Conservation (phyloP, 306 rosid species). For the Casuarina equisetifolia region DNA sequence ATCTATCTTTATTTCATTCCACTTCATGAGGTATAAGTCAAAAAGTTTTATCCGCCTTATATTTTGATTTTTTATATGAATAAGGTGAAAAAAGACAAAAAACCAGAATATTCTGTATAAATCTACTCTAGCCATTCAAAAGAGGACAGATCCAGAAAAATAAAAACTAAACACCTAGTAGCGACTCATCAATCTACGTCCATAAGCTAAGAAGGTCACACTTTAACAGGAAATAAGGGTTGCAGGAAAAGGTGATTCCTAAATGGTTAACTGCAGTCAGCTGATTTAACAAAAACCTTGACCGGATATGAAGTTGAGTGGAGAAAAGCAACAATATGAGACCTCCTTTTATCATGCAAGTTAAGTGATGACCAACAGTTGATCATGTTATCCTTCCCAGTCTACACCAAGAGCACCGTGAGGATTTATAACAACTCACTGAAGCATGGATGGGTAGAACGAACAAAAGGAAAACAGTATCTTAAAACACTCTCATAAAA, state of each 20-base stretch:
- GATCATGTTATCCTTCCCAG: background rate
- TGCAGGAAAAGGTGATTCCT: background rate
- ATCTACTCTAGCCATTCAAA: background rate
- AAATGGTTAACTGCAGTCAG: background rate
- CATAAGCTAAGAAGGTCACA: background rate
- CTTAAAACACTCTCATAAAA: background rate
- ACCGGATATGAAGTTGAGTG: background rate
- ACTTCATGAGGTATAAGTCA: background rate
- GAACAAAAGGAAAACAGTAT: background rate
- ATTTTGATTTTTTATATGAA: background rate
- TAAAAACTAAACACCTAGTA: background rate
- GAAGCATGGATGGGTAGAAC: background rate
- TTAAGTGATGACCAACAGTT: background rate
- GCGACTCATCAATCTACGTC: background rate
- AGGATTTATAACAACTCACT: background rate
- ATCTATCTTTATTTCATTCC: background rate
- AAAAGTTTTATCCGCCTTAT: background rate
- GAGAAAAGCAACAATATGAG: background rate
- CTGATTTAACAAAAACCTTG: background rate
- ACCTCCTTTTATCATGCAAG: background rate
- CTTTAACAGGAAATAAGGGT: background rate
- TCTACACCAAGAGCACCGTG: background rate
- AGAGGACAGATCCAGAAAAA: background rate
- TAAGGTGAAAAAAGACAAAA: background rate
- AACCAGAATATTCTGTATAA: background rate